Conservation (phyloP, 208 protist species). For the Trypanosoma mega region DNA sequence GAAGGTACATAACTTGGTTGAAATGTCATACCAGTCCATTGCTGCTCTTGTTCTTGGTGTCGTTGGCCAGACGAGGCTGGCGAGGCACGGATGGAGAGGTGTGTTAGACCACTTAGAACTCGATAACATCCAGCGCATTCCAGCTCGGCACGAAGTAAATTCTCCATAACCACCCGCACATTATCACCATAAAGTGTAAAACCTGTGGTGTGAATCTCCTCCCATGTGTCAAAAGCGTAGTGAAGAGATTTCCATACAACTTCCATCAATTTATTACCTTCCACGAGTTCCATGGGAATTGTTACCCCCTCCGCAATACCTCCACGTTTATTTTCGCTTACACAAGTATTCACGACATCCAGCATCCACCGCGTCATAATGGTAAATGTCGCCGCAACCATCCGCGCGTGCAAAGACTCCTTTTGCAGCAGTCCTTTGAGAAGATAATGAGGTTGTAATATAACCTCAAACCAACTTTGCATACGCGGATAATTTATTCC, state of each 20-base stretch:
- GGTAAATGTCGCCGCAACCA: constrained; percentile 66
- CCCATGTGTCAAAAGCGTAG: constrained; percentile 24
- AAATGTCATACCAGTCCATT: not conserved
- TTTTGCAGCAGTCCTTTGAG: constrained; percentile 72
- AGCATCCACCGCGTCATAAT: constrained; percentile 78
- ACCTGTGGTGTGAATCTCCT: constrained; percentile 20
- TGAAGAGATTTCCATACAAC: constrained; percentile 74
- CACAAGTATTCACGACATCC: constrained; percentile 33
- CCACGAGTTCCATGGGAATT: constrained; percentile 51
- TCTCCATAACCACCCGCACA: constrained; percentile 56
- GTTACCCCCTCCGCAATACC: constrained; percentile 13
- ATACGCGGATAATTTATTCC: constrained; percentile 63
- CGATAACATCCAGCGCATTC: constrained; percentile 68
- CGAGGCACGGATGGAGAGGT: not conserved
- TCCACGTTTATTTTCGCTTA: constrained; percentile 12
- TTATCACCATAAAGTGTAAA: constrained; percentile 58
- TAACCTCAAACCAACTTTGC: constrained; percentile 70
- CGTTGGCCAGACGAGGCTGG: constrained; percentile 1
- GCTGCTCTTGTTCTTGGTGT: constrained; percentile 7
- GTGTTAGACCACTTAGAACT: constrained; percentile 27
- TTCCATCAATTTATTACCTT: constrained; percentile 68
- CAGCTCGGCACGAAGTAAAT: constrained; percentile 63
- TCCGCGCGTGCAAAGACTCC: constrained; percentile 69
- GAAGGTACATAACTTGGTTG: constrained; percentile 44
- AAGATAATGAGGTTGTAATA: constrained; percentile 78